Conservation (phyloP, 495 filamentous ascomycete species). For the Aspergillus nidulans region DNA sequence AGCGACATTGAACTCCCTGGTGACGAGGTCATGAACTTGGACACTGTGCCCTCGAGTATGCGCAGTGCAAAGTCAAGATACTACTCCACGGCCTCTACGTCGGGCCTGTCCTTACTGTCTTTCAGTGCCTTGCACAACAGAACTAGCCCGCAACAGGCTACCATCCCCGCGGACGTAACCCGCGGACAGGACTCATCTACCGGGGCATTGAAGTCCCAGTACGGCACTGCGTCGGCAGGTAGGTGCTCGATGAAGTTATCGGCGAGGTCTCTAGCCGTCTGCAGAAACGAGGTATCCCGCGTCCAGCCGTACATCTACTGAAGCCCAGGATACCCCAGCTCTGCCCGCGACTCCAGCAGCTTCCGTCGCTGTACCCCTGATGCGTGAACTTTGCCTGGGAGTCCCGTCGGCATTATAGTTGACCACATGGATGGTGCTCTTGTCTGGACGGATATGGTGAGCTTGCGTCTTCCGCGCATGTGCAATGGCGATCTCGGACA, state of each 20-base stretch:
- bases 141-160: constrained; percentile 40
- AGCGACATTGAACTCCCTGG: constrained; percentile 4
- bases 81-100: neutral
- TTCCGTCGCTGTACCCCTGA: constrained; percentile 37
- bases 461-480: constrained; percentile 34
- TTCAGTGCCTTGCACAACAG: constrained; percentile 29
- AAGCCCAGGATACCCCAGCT: constrained; percentile 45
- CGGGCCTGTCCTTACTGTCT: too few species aligned
- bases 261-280: constrained; percentile 26
- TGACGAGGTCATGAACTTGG: constrained; percentile 14
- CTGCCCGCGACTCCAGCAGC: constrained; percentile 43
- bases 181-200: constrained; percentile 18
- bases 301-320: constrained; percentile 41
- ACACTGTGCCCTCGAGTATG: constrained; percentile 30
- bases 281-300: constrained; percentile 27
- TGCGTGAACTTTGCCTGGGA: constrained; percentile 29
- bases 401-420: constrained; percentile 33
- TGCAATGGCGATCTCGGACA: constrained; percentile 30
- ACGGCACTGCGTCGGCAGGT: constrained; percentile 29
- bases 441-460: constrained; percentile 31
- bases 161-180: constrained; percentile 40
- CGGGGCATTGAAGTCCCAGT: constrained; percentile 43
- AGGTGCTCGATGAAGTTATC: constrained; percentile 36
- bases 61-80: constrained; percentile 30
- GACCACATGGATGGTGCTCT: constrained; percentile 35